phyloP scores from a whole-genome alignment of 768 basidiomycete species.

The Rhodotorula paludigena region DNA sequence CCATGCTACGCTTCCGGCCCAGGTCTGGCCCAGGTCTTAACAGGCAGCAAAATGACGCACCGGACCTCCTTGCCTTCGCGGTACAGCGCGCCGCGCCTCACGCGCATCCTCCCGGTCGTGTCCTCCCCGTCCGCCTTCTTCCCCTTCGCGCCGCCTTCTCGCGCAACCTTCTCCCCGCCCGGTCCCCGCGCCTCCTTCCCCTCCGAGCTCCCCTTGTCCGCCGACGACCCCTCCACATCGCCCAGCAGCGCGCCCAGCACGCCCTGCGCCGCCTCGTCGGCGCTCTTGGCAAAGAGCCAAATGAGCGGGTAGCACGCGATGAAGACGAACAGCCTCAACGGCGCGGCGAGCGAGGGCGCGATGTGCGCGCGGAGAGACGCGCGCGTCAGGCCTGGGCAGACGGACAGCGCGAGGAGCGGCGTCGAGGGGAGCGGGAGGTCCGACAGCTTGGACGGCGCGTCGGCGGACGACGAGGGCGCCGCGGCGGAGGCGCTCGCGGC shows the following conservation, averaged over 20 bases:
- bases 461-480: slow-evolving; percentile 49
- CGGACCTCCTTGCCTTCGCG: slow-evolving; percentile 27
- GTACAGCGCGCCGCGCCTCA: slow-evolving; percentile 21
- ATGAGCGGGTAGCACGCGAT: slow-evolving; percentile 30
- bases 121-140: not conserved
- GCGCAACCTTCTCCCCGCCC: not conserved
- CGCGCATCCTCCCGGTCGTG: slow-evolving; percentile 10
- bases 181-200: not conserved
- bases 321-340: slow-evolving; percentile 15
- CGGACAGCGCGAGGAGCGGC: slow-evolving; percentile 69
- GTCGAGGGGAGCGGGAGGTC: slow-evolving; percentile 52
- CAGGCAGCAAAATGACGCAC: slow-evolving; percentile 1
- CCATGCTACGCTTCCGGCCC: no score
- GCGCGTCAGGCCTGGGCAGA: slow-evolving; percentile 71
- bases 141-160: not conserved
- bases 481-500: slow-evolving; percentile 61
- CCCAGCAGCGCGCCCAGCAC: slow-evolving; percentile 21
- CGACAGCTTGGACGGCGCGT: slow-evolving; percentile 9
- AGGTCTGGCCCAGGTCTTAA: no score
- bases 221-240: slow-evolving; percentile 1
- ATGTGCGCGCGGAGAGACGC: slow-evolving; percentile 40
- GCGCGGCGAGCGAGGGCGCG: slow-evolving; percentile 5
- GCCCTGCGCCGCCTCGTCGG: slow-evolving; percentile 26
- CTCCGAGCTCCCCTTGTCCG: not conserved
- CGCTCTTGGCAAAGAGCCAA: slow-evolving; percentile 33